These are phyloP conservation scores for Trypethelium eluteriae DNA, from an alignment of 495 filamentous ascomycete species.

Conservation along the genomic window DNA sequence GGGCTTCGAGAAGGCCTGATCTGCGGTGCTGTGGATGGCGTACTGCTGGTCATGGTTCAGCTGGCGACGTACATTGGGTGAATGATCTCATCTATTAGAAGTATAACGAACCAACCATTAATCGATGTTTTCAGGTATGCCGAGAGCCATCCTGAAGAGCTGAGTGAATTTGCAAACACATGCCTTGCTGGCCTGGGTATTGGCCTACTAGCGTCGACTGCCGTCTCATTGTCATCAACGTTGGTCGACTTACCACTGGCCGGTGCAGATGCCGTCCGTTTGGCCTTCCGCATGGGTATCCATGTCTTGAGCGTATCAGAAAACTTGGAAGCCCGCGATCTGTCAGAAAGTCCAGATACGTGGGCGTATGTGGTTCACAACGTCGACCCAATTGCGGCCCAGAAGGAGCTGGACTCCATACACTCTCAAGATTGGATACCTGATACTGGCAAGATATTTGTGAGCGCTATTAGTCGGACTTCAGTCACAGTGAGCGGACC, in stretches of 20 bases:
- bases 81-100: slow-evolving; percentile 18
- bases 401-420: slow-evolving; percentile 34
- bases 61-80: slow-evolving; percentile 40
- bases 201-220: slow-evolving; percentile 36
- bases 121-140: slow-evolving; percentile 22
- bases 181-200: slow-evolving; percentile 37
- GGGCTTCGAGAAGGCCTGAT: slow-evolving; percentile 34
- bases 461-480: slow-evolving; percentile 34
- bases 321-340: slow-evolving; percentile 32
- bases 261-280: slow-evolving; percentile 33
- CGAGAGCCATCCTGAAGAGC: slow-evolving; percentile 26
- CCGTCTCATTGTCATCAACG: slow-evolving; percentile 34
- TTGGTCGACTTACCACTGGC: slow-evolving; percentile 28
- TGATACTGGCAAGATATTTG: slow-evolving; percentile 33
- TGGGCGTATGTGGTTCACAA: slow-evolving; percentile 42
- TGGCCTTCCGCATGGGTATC: slow-evolving; percentile 38
- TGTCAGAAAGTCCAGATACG: slow-evolving; percentile 8
- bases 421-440: slow-evolving; percentile 21
- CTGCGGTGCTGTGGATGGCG: slow-evolving; percentile 36
- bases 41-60: slow-evolving; percentile 35
- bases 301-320: slow-evolving; percentile 34
- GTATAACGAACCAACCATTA: slow-evolving; percentile 14
- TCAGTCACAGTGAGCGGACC: slow-evolving; percentile 42
- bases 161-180: slow-evolving; percentile 22
- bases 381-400: slow-evolving; percentile 30